A percentile compares a stretch with the other conserved stretches of the same genome.
Evolutionary conservation across 2,329 filamentous ascomycete genomes (phyloP).

Genomic region (Fusarium clavum): DNA sequence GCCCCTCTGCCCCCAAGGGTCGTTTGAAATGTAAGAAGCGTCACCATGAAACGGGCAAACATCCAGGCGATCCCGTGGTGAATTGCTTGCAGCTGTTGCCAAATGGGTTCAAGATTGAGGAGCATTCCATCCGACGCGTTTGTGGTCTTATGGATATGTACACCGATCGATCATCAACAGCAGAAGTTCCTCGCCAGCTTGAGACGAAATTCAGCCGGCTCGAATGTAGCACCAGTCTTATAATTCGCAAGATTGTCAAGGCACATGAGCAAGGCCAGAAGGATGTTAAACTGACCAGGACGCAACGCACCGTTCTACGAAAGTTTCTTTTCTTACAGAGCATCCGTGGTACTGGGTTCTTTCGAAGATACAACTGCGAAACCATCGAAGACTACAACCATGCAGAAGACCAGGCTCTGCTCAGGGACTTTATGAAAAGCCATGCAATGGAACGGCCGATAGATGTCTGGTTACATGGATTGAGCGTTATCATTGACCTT

Average conservation of each 20-base stretch:
- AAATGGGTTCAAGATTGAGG: fast-evolving
- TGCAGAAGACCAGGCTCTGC: neutral
- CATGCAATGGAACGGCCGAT: neutral
- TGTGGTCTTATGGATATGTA: neutral
- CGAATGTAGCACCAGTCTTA: fast-evolving
- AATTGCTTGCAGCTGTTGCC: neutral
- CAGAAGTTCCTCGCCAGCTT: neutral
- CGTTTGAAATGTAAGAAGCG: neutral
- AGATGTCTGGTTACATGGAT: neutral
- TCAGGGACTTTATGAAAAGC: neutral
- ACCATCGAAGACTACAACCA: neutral
- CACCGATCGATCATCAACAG: fast-evolving
- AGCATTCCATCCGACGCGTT: neutral
- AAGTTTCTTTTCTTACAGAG: neutral
- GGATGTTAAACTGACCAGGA: neutral
- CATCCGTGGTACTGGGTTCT: neutral
- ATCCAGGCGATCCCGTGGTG: neutral
- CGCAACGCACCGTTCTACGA: neutral
- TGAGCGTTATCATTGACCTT: neutral
- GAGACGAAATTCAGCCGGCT: fast-evolving
- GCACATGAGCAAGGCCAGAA: neutral
- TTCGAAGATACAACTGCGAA: neutral
- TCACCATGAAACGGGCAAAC: neutral
- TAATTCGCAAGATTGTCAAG: neutral
- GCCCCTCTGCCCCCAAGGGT: neutral